These are phyloP conservation scores for Thraustochytrium striatum DNA, from an alignment of 352 stramenopile species.

Conservation along the genomic window DNA sequence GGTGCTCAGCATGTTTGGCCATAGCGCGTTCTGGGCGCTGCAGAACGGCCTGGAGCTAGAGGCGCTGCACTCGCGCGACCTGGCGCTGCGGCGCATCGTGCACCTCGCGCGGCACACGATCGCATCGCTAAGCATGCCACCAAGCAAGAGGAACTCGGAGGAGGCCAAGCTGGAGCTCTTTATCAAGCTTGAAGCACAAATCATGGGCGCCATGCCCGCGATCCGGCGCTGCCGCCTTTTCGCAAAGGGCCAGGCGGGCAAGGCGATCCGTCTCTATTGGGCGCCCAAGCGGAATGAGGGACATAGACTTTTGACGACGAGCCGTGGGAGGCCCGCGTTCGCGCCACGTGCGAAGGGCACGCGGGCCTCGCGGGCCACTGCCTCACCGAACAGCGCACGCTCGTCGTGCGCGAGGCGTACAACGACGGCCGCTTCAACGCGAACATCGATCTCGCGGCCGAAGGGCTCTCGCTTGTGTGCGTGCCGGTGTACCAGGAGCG, in stretches of 20 bases:
- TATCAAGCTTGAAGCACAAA: not conserved
- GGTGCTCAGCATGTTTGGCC: conserved; percentile 17
- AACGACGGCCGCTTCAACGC: conserved; percentile 41
- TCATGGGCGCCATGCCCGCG: not conserved
- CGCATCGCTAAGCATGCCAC: not conserved
- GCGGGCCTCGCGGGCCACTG: conserved; percentile 6
- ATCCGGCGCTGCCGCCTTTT: conserved; percentile 3
- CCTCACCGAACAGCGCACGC: not conserved
- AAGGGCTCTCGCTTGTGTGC: conserved; percentile 11
- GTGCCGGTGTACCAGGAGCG: not conserved
- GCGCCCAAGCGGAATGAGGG: no score
- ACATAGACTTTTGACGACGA: not conserved
- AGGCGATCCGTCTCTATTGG: no score
- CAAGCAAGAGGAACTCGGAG: not conserved
- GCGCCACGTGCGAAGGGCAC: not conserved
- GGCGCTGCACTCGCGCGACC: not conserved
- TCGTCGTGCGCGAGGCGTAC: conserved; percentile 2
- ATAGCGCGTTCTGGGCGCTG: conserved; percentile 3
- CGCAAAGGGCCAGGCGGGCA: not conserved
- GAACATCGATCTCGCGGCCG: conserved; percentile 29
- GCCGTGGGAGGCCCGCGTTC: not conserved
- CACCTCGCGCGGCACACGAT: not conserved
- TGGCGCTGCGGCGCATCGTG: not conserved
- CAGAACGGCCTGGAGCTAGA: not conserved
- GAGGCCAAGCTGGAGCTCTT: not conserved